These are phyloP conservation scores for Kwoniella heveanensis DNA, from an alignment of 768 basidiomycete species.

Conservation along the genomic window DNA sequence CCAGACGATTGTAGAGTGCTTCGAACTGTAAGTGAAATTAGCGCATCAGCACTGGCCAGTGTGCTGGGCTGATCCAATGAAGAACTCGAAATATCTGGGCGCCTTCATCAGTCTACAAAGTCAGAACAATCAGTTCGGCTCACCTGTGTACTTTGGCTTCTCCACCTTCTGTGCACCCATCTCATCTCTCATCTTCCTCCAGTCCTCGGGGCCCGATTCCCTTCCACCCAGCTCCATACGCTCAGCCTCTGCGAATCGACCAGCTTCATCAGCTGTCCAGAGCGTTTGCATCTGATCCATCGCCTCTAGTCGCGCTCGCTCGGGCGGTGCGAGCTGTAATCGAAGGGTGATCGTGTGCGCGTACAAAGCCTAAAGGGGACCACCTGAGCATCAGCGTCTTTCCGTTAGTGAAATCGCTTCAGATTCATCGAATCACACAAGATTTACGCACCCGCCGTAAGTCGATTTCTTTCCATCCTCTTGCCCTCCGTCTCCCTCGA, in stretches of 20 bases:
- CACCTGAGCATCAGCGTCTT: too few relatives aligned
- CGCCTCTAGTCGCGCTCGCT: constrained; percentile 27
- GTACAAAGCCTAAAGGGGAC: constrained; percentile 45
- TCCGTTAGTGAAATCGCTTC: too few relatives aligned
- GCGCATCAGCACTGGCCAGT: not conserved
- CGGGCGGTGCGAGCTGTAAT: not conserved
- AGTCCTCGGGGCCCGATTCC: constrained; percentile 55
- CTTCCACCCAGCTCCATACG: constrained; percentile 43
- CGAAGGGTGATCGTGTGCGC: constrained; percentile 44
- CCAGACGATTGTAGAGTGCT: not conserved
- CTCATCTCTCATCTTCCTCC: constrained; percentile 54
- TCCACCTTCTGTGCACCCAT: constrained; percentile 27
- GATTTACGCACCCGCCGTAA: constrained; percentile 48
- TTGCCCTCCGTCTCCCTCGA: constrained; percentile 24
- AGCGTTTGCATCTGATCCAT: constrained; percentile 46
- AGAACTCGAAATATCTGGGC: too few relatives aligned
- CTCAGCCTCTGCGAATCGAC: constrained; percentile 34
- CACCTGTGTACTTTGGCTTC: constrained; percentile 23
- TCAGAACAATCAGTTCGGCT: not conserved
- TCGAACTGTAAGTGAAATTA: not conserved
- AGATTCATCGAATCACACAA: too few relatives aligned
- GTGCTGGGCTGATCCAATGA: too few relatives aligned
- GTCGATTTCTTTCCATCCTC: constrained; percentile 40
- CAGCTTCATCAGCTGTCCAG: constrained; percentile 43
- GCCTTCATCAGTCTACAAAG: too few relatives aligned